Evolutionary conservation across 305 asterid genomes (phyloP), one percentile per base, ranked within the genome.

Genomic region (Nicotiana rustica): DNA sequence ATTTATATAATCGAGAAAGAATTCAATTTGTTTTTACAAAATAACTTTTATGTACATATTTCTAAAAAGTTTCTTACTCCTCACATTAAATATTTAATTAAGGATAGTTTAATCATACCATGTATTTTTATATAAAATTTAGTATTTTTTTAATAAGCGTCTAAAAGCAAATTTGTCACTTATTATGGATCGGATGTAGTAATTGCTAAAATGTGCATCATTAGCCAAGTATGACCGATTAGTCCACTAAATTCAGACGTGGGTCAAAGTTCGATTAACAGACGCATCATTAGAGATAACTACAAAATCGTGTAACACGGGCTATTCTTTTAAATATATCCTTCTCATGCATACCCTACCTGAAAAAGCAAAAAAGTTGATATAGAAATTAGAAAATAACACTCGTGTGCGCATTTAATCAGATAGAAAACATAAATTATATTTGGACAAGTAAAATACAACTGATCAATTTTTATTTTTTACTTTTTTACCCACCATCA

Each of bases 351-450:
- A 33, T 33, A 33, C 79, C 14, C 17, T 14, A 52, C 64, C 0
- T 0, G 14, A 3, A 12, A 47, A 75, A 75, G 62, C 62, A 25
- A 13, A 52, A 55, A 49, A 7, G 15, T 47, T 21, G 79, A 14
- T 25, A 25, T 13, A 1, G 25, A 75, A 49, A 25, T 25, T 13
- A 1, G 25, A 75, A 49, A 25, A 25, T 49, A 44, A 75, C 79
- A 73, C 19, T 44, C 77, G 33, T 69, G 19, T 67, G 77, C 77
- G 6, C 57, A 41, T 69, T 67, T 15, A 35, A 65, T 25, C 38
- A 2, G 17, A 61, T 61, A 19, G 29, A 9, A 61, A 60, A 19
- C 13, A 29, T 31, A 19, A 52, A 14, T 56, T 17, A 67, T 17
- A 9, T 36, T 36, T 68, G 55, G 19, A 68, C 76, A 18, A 17